Evolutionary conservation across 441 rosid species (phyloP), one percentile per base, ranked within the genome.

Genomic region (Pelargonium citronellum): DNA sequence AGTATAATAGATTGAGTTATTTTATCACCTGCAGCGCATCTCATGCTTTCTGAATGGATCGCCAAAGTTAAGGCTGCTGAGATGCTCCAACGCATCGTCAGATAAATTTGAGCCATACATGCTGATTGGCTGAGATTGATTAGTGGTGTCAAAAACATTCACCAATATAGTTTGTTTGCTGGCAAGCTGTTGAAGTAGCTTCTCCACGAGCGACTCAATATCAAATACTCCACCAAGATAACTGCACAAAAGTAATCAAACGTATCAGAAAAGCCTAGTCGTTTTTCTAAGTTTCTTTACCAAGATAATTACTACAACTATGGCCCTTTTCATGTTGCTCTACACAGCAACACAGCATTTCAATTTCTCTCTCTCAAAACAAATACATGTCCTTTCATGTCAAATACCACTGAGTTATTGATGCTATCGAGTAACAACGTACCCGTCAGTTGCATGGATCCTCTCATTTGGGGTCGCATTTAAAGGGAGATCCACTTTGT

Each of bases 201-300:
- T 91, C 83, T 94, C 94, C 80, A 94, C 98, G 65, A 94, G 81
- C 12, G 96, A 94, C 66, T 91, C 95, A 63, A 94, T 85, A 82
- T 94, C 98, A 80, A 90, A 94, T 67, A 96, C 87, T 69, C 95
- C 99, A 34, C 99, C 99, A 8, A 91, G 85, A 79, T 94, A 94
- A 78, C 99, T 94, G 69, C 43, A 69, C 37, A 20, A 73, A 20
- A 76, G 49, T 1, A 13, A 67, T 22, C 24, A 64, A 64, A 73
- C n/a, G n/a, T n/a, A n/a, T n/a, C n/a, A 34, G 39, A 34, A 5
- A 34, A 34, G 39, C 0, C 0, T 0, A 0, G 6, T 34, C 39
- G 0, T 34, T 5, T 34, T 34, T 34, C 7, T 4, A 3, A 24
- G 39, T 5, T 34, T 34, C 6, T 34, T 34, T 4, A 34, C 0